A percentile compares a stretch with the other conserved stretches of the same genome.
Evolutionary conservation across 176 grass and related monocot species (phyloP).

Genomic region (Avena atlantica): DNA sequence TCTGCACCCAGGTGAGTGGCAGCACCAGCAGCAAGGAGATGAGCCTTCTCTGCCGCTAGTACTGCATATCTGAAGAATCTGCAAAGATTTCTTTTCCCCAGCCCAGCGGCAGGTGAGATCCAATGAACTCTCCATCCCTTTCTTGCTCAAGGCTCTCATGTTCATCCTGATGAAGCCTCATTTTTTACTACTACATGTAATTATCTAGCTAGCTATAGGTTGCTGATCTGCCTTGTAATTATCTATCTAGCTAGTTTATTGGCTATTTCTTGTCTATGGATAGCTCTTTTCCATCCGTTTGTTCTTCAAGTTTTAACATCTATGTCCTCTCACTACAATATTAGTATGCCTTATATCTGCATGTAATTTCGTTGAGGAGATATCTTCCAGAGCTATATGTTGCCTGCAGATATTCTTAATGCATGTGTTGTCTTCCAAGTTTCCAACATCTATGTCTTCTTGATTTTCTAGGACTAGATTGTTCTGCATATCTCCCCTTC

Average conservation of each 20-base stretch:
- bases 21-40: neutral
- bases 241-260: neutral
- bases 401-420: neutral
- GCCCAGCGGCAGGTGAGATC: constrained; percentile 35
- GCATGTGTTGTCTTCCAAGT: neutral
- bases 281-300: neutral
- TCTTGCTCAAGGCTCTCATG: neutral
- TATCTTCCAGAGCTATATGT: neutral
- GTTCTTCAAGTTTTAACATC: neutral
- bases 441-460: neutral
- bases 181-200: too few species aligned
- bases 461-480: neutral
- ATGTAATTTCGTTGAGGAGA: neutral
- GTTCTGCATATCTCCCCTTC: neutral
- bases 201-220: neutral
- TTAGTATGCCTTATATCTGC: neutral
- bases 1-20: constrained; percentile 24
- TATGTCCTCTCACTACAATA: neutral
- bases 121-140: neutral
- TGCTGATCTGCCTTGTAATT: neutral
- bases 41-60: constrained; percentile 5
- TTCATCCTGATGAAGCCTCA: neutral
- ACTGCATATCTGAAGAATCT: constrained; percentile 23
- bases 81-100: constrained; percentile 9
- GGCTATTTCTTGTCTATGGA: neutral